Conservation (phyloP, 306 rosid genomes). For the Carpinus fangiana region DNA sequence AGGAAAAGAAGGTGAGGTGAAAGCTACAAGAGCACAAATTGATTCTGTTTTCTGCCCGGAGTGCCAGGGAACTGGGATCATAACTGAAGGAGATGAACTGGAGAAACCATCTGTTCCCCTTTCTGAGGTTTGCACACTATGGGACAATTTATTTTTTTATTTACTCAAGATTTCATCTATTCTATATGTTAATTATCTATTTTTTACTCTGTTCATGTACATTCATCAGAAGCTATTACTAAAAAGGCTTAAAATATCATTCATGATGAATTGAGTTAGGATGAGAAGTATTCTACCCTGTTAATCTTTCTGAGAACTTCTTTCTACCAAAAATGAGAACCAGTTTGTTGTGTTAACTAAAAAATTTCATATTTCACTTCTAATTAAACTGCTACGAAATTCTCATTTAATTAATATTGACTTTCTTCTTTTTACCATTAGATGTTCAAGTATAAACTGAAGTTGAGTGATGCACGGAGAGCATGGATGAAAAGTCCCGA, state of each 20-base stretch:
- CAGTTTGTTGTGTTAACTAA: not conserved
- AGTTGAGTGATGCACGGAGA: conserved; percentile 69
- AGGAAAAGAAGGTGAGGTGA: conserved; percentile 41
- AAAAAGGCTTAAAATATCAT: not conserved
- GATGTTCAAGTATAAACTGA: conserved; percentile 74
- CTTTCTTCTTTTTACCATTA: conserved; percentile 27
- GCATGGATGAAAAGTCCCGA: conserved; percentile 88
- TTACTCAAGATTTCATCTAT: conserved; percentile 1
- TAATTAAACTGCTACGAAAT: not conserved
- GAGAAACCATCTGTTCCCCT: conserved; percentile 54
- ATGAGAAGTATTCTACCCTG: not conserved
- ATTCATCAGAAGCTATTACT: not conserved
- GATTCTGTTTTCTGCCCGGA: conserved; percentile 78
- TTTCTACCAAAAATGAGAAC: not conserved
- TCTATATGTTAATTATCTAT: not conserved
- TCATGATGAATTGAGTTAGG: not conserved
- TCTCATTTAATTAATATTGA: not conserved
- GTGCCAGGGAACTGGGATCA: conserved; percentile 81
- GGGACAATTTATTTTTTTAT: conserved; percentile 3
- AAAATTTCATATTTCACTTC: not conserved
- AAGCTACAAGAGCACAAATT: conserved; percentile 30
- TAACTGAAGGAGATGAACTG: conserved; percentile 45
- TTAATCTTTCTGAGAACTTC: not conserved
- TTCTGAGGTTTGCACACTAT: conserved; percentile 59
- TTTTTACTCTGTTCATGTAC: not conserved